Conservation (phyloP, 768 basidiomycete species). For the Tulasnella sp. region DNA sequence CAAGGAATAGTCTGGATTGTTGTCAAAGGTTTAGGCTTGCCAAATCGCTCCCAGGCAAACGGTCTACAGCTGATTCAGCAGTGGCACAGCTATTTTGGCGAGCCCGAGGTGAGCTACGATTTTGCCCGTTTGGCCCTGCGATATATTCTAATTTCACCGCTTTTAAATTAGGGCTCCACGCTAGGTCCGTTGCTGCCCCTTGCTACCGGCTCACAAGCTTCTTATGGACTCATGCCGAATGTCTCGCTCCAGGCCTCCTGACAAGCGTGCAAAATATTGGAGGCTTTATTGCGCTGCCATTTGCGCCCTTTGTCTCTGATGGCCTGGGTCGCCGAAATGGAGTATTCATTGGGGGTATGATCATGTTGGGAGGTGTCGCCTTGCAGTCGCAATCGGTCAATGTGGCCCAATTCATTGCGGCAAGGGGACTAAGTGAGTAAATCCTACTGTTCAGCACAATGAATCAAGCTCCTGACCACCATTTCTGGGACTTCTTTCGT, state of each 20-base stretch:
- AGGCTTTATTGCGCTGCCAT: slow-evolving; percentile 39
- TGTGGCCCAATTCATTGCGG: slow-evolving; percentile 43
- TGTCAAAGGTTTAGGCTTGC: no score
- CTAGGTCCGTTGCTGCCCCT: not conserved
- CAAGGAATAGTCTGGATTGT: no score
- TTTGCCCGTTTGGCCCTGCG: not conserved
- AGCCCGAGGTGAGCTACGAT: not conserved
- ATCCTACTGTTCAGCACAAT: not conserved
- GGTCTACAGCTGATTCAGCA: not conserved
- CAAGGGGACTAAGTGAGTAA: slow-evolving; percentile 36
- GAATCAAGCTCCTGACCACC: not conserved
- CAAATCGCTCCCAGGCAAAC: no score
- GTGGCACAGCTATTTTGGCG: slow-evolving; percentile 11
- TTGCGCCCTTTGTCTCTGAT: slow-evolving; percentile 52
- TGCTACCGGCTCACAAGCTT: not conserved
- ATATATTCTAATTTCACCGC: not conserved
- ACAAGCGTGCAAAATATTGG: slow-evolving; percentile 14
- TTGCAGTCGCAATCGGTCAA: slow-evolving; percentile 39
- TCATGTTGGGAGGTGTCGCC: slow-evolving; percentile 55
- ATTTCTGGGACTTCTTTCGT: not conserved
- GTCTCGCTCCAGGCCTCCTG: not conserved
- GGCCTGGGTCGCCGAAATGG: slow-evolving; percentile 46
- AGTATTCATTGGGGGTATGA: slow-evolving; percentile 47
- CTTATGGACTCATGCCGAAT: not conserved
- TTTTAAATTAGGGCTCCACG: not conserved